Percentiles rank a stretch among this genome's conserved stretches.
These are phyloP conservation scores for Detonula confervacea DNA, from an alignment of 352 stramenopile species.

Conservation along the genomic window DNA sequence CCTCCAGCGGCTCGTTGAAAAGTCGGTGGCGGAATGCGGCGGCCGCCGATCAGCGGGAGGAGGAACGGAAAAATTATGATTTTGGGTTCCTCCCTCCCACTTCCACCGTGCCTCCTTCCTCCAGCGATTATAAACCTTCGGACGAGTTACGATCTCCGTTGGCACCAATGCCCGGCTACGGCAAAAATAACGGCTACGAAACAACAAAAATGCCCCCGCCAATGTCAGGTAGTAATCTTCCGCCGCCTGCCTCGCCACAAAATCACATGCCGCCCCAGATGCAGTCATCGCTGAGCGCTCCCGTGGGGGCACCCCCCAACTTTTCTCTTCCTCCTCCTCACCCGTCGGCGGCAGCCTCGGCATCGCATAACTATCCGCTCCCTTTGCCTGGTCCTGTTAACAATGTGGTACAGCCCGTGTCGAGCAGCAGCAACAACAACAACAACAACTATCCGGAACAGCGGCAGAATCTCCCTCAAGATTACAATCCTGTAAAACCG, in stretches of 20 bases:
- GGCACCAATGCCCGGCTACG: too few species aligned
- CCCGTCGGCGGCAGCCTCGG: background rate
- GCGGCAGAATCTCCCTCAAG: background rate
- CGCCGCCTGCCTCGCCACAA: too few species aligned
- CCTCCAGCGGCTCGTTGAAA: conserved; percentile 2
- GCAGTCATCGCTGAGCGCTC: background rate
- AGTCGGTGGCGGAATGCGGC: background rate
- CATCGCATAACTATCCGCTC: background rate
- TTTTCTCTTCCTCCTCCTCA: background rate
- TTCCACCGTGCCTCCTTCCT: too few species aligned
- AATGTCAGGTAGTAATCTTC: too few species aligned
- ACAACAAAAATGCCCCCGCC: background rate
- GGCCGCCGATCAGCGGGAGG: background rate
- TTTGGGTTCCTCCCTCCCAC: background rate
- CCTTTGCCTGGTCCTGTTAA: background rate
- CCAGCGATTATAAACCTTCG: too few species aligned
- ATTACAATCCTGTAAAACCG: too few species aligned
- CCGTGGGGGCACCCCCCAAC: background rate
- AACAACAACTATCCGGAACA: background rate
- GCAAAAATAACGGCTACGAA: too few species aligned
- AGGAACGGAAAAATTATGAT: background rate
- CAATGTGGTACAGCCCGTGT: background rate
- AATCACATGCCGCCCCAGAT: background rate
- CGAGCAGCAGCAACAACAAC: background rate
- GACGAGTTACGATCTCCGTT: too few species aligned